Base-by-base conservation (phyloP, 2,329 filamentous ascomycete species). In the Teratosphaeria epicoccoides region DNA sequence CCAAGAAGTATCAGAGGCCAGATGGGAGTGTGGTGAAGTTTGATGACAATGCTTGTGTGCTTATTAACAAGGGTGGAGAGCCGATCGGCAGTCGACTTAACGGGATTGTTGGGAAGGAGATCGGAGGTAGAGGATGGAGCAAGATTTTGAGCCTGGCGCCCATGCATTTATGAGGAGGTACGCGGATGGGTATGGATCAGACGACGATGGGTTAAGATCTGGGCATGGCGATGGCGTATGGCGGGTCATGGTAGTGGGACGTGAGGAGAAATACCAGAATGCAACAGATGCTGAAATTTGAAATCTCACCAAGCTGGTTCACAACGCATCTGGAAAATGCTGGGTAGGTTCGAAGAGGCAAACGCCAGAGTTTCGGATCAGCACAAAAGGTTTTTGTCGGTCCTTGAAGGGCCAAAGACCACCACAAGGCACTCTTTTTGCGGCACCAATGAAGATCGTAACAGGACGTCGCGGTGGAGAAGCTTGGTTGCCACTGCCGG, bases 121-220 rank as follows among this genome's bases (percentile, higher is more conserved):
- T 98, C 70, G 83, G 87, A 68, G 82, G 87, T 68, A 93, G 87
- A 78, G 85, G 95, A 74, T 98, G 93, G 93, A 95, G 89, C 64
- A 98, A 97, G 81, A 97, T 98, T 64, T 72, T 98, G 67, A 95
- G 88, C 61, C 81, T 98, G 78, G 93, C 93, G 50, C 91, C 93
- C 46, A 83, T 86, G 80, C 82, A 87, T 71, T 72, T 87, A 68
- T 87, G 26, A 70, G 49, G 26, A 49, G 24, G 24, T 12, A n/a
- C n/a, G n/a, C n/a, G 29, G 23, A 12, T 24, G 26, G 23, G 20
- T 12, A 14, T 7, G 46, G 17, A 24, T 11, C 12, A 12, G 26
- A 22, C 43, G 43, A 23, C 11, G 20, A 23, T 9, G 47, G 29
- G 11, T 17, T 23, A 14, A 22, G 43, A 26, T 37, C 9, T 28